Evolutionary conservation across 1,284 basidiomycete genomes (phyloP), one percentile per base, ranked within the genome.

Genomic region (Kwoniella shivajii): DNA sequence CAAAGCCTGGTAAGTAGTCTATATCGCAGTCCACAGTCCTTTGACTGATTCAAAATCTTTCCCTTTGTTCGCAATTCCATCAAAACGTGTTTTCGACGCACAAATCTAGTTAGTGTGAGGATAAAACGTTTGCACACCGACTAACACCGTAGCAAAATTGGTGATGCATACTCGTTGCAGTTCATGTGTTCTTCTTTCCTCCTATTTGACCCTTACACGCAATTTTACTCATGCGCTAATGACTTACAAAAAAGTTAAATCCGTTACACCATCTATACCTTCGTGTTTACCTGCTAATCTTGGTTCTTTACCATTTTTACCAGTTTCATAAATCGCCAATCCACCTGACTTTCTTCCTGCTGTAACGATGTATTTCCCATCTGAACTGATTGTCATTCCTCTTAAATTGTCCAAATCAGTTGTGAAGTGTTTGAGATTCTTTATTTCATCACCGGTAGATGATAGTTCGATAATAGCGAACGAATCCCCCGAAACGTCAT

Each of bases 241-340:
- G n/a, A n/a, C 51, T 55, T 54, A 74, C 16, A 74, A 41, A 69
- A 72, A 76, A 9, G 63, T 60, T 44, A 74, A 59, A 54, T 72
- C 70, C 2, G 71, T 74, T 16, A 82, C 78, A 69, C 85, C 85
- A 14, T 81, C 83, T 10, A 89, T 69, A 2, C 78, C 79, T 56
- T 83, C 82, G 81, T 87, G 33, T 62, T 88, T 84, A 20, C 84
- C 81, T 6, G 87, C 83, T 18, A 74, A 48, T 34, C 64, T 68
- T 69, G 73, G 72, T 61, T 69, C 58, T 37, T 69, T 66, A 7
- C 71, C 71, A 33, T 65, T 58, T 0, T 69, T 70, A 3, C 56
- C 54, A 6, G 69, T 59, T 36, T 56, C 53, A 52, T 70, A 78
- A 27, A 78, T 65, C 63, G 75, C 77, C 6, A 76, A 59, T 11